Percentiles rank a stretch among this genome's conserved stretches.
Evolutionary conservation across 768 basidiomycete species (phyloP).

Genomic region (Lyophyllum decastes): DNA sequence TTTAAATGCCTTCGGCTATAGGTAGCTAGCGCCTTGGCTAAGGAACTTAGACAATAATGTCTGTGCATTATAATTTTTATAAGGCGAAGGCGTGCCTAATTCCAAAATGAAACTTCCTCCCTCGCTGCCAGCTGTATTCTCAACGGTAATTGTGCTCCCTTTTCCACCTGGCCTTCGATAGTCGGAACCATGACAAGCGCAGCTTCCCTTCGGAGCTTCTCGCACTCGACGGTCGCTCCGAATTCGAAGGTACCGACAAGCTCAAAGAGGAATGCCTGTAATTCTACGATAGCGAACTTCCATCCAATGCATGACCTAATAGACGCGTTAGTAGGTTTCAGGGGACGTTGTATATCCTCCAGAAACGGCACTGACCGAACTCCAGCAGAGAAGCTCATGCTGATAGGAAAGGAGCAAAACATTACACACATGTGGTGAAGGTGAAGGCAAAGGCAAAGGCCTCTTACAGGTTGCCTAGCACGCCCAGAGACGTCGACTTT

Average conservation of each 20-base stretch:
- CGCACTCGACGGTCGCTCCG: slow-evolving; percentile 34
- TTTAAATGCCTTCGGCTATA: no score
- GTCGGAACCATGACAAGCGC: slow-evolving; percentile 43
- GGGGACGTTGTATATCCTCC: not conserved
- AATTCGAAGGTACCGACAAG: slow-evolving; percentile 57
- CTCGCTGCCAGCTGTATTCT: slow-evolving; percentile 33
- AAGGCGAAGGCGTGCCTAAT: no score
- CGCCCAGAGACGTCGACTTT: slow-evolving; percentile 45
- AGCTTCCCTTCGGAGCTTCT: slow-evolving; percentile 38
- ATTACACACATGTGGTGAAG: not conserved
- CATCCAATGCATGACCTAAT: slow-evolving; percentile 37
- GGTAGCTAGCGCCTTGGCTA: no score
- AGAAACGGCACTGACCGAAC: slow-evolving; percentile 24
- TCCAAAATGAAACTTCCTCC: slow-evolving; percentile 16
- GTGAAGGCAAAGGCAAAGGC: slow-evolving; percentile 7
- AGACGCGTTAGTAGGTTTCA: not conserved
- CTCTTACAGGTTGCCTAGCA: slow-evolving; percentile 54
- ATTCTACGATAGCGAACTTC: slow-evolving; percentile 46
- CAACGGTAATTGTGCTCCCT: slow-evolving; percentile 43
- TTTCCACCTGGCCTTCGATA: slow-evolving; percentile 41
- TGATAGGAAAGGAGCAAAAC: slow-evolving; percentile 6
- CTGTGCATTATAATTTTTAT: no score
- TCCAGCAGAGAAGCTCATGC: slow-evolving; percentile 32
- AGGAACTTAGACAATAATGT: no score
- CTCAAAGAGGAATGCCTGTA: slow-evolving; percentile 62